Conservation (phyloP, 768 basidiomycete genomes). For the Collybia mongolica region DNA sequence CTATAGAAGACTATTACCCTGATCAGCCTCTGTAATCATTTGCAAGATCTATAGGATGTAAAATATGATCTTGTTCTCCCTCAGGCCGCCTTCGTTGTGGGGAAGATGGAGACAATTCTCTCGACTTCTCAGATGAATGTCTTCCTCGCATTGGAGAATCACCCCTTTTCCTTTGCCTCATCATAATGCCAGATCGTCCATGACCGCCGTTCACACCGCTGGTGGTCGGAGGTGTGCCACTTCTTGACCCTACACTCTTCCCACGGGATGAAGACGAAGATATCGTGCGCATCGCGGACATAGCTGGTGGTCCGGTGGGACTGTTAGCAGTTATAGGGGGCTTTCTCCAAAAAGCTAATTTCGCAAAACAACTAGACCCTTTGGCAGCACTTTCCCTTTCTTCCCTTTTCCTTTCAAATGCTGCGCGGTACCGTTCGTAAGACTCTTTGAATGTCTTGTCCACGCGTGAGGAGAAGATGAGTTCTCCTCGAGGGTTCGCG, state of each 20-base stretch:
- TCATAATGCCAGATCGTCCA: slow-evolving; percentile 19
- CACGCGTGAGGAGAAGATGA: slow-evolving; percentile 92
- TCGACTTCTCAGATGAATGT: neutral
- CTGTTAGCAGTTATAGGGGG: neutral
- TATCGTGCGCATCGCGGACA: slow-evolving; percentile 21
- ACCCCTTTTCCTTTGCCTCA: slow-evolving; percentile 28
- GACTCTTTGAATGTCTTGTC: slow-evolving; percentile 80
- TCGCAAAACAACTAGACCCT: slow-evolving; percentile 29
- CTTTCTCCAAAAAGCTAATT: slow-evolving; percentile 24
- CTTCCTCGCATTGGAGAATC: slow-evolving; percentile 16
- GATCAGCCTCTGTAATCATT: too few relatives aligned
- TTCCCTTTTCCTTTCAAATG: slow-evolving; percentile 79
- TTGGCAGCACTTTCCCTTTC: slow-evolving; percentile 49
- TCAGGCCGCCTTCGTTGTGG: too few relatives aligned
- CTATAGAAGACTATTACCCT: too few relatives aligned
- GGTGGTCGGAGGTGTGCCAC: slow-evolving; percentile 31
- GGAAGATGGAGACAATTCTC: neutral
- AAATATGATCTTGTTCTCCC: too few relatives aligned
- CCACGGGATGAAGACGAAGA: slow-evolving; percentile 23
- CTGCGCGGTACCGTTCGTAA: slow-evolving; percentile 88
- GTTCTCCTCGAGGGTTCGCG: slow-evolving; percentile 89
- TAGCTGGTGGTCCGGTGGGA: slow-evolving; percentile 1
- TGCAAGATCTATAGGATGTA: too few relatives aligned
- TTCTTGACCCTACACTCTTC: slow-evolving; percentile 27
- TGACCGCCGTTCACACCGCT: slow-evolving; percentile 7